Evolutionary conservation across 805 yeast genomes (phyloP).

Genomic region (Metschnikowia santaceciliae): DNA sequence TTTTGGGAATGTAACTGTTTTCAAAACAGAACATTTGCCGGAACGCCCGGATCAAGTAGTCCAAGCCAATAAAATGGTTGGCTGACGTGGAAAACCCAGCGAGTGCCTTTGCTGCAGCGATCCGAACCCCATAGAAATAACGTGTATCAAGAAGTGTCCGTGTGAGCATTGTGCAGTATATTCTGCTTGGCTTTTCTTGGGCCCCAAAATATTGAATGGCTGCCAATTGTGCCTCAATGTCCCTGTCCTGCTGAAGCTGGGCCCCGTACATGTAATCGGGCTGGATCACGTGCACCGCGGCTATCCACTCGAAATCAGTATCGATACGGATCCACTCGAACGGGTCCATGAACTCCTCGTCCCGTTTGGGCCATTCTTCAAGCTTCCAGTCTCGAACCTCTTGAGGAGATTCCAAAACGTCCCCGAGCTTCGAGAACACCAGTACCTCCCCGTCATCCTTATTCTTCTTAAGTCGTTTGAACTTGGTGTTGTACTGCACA

Average conservation of each 20-base stretch:
- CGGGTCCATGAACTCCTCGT: constrained; percentile 77
- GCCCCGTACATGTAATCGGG: constrained; percentile 95
- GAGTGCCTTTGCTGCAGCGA: constrained; percentile 80
- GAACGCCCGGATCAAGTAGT: constrained; percentile 67
- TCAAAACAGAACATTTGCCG: constrained; percentile 70
- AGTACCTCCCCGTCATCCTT: constrained; percentile 37
- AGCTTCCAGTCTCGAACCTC: constrained; percentile 73
- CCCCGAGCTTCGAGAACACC: constrained; percentile 65
- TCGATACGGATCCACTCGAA: constrained; percentile 98
- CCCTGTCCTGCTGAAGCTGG: constrained; percentile 90
- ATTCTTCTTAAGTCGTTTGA: constrained; percentile 71
- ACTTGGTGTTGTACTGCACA: constrained; percentile 92
- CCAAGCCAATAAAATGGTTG: constrained; percentile 65
- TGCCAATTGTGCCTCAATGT: constrained; percentile 91
- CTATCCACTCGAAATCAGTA: constrained; percentile 96
- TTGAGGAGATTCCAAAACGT: constrained; percentile 55
- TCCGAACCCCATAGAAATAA: constrained; percentile 84
- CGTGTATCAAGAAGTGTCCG: constrained; percentile 80
- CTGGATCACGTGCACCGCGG: constrained; percentile 73
- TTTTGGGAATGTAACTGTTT: constrained; percentile 56
- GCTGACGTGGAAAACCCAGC: constrained; percentile 62
- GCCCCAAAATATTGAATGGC: constrained; percentile 72
- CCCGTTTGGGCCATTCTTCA: constrained; percentile 64
- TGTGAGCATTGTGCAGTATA: constrained; percentile 72
- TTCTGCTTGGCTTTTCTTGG: constrained; percentile 49